Conservation (phyloP, 306 rosid species). For the Inga leiocalycina region DNA sequence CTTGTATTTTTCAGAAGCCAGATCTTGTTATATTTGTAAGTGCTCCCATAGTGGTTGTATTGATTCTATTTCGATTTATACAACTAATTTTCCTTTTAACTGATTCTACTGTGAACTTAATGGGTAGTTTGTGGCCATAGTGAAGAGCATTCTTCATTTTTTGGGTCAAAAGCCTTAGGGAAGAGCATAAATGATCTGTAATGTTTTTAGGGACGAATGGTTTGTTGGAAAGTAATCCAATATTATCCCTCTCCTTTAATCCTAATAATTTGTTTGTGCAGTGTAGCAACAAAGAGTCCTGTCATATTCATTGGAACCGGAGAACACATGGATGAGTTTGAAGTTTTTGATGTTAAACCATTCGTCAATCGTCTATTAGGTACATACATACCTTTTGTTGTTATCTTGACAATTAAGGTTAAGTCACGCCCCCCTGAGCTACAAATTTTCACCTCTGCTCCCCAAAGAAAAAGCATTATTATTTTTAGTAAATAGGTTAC, state of each 20-base stretch:
- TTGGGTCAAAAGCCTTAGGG: background rate
- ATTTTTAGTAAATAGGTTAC: background rate
- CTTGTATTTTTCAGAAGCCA: slow-evolving; percentile 61
- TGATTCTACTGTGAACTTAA: background rate
- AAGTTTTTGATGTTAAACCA: slow-evolving; percentile 77
- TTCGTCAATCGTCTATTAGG: slow-evolving; percentile 85
- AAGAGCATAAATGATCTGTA: background rate
- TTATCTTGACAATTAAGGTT: background rate
- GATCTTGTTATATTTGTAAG: slow-evolving; percentile 90
- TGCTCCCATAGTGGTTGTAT: slow-evolving; percentile 17
- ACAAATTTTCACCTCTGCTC: background rate
- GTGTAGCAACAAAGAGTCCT: slow-evolving; percentile 88
- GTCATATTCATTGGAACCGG: slow-evolving; percentile 78
- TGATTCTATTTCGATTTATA: slow-evolving; percentile 8
- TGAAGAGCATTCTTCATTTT: background rate
- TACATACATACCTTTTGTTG: slow-evolving; percentile 11
- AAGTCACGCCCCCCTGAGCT: background rate
- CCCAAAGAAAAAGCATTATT: background rate
- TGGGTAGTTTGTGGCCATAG: background rate
- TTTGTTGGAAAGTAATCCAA: background rate
- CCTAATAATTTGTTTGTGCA: slow-evolving; percentile 30
- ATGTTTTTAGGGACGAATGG: background rate
- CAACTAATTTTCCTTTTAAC: background rate
- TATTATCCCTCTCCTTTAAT: background rate
- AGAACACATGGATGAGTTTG: slow-evolving; percentile 85